Conservation (phyloP, 2,329 filamentous ascomycete genomes). For the Sarocladiaceae sp. region DNA sequence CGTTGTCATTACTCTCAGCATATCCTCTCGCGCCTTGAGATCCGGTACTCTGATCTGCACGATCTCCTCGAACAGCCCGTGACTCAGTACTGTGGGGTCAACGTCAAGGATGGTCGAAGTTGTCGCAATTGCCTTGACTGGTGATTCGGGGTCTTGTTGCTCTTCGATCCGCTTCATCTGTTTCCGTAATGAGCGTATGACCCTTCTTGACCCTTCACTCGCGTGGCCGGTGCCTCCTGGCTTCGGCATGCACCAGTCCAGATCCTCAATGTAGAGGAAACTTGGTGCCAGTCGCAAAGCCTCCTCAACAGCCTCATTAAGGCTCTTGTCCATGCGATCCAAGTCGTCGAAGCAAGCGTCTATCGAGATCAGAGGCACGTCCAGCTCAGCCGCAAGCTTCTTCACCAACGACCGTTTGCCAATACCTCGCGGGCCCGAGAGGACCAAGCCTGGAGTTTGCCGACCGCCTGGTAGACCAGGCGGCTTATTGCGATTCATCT, state of each 20-base stretch:
- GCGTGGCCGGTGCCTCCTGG: conserved; percentile 53
- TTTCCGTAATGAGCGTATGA: conserved; percentile 75
- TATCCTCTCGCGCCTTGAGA: conserved; percentile 70
- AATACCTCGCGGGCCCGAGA: conserved; percentile 76
- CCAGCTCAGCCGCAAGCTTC: conserved; percentile 67
- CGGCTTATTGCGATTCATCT: not conserved
- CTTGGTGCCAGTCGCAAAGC: conserved; percentile 83
- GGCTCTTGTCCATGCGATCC: conserved; percentile 34
- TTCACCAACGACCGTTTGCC: conserved; percentile 77
- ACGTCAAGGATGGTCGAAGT: conserved; percentile 86
- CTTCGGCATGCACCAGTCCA: conserved; percentile 81
- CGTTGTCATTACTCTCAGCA: conserved; percentile 68
- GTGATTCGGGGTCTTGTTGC: conserved; percentile 63
- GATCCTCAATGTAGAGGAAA: conserved; percentile 86
- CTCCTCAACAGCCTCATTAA: conserved; percentile 57
- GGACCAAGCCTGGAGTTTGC: conserved; percentile 53
- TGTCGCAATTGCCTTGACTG: conserved; percentile 85
- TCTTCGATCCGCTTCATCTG: conserved; percentile 74
- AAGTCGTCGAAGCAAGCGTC: conserved; percentile 30
- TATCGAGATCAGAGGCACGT: conserved; percentile 66
- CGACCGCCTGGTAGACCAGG: conserved; percentile 10
- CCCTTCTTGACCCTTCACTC: conserved; percentile 78
- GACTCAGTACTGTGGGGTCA: conserved; percentile 70
- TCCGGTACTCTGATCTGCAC: conserved; percentile 87
- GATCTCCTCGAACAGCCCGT: conserved; percentile 75